A percentile compares a stretch with the other conserved stretches of the same genome.
Conservation (phyloP, 2,329 filamentous ascomycete genomes). For the Phoma sp. region DNA sequence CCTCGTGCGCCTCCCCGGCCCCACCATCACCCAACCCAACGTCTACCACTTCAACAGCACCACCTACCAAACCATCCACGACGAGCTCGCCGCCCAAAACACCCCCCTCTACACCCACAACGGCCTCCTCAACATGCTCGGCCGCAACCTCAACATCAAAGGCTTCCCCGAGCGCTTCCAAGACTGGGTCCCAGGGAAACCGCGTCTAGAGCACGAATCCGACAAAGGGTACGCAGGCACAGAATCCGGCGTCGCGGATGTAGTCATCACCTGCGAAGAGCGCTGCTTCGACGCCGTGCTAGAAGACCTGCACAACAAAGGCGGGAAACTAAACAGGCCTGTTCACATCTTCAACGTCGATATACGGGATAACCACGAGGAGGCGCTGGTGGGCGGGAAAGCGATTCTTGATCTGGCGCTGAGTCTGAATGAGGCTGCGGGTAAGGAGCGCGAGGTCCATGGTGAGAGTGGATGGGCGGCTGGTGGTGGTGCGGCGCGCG, state of each 20-base stretch:
- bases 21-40: slow-evolving; percentile 90
- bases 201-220: slow-evolving; percentile 73
- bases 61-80: slow-evolving; percentile 93
- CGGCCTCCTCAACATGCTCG: slow-evolving; percentile 93
- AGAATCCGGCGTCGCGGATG: slow-evolving; percentile 88
- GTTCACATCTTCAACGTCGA: slow-evolving; percentile 99
- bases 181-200: slow-evolving; percentile 90
- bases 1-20: slow-evolving; percentile 89
- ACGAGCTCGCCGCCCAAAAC: slow-evolving; percentile 87
- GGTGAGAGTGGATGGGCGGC: slow-evolving; percentile 73
- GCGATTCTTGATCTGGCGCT: slow-evolving; percentile 93
- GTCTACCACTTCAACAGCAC: slow-evolving; percentile 98
- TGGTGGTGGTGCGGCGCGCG: slow-evolving; percentile 64
- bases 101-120: slow-evolving; percentile 87
- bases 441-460: slow-evolving; percentile 73
- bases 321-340: slow-evolving; percentile 84
- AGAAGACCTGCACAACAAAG: slow-evolving; percentile 87
- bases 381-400: slow-evolving; percentile 86
- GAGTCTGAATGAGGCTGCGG: slow-evolving; percentile 80
- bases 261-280: slow-evolving; percentile 97
- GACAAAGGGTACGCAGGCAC: slow-evolving; percentile 81
- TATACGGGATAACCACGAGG: slow-evolving; percentile 98
- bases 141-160: slow-evolving; percentile 89
- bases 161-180: slow-evolving; percentile 97
- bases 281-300: slow-evolving; percentile 98